These are phyloP conservation scores for Hypomontagnella monticulosa DNA, from an alignment of 495 filamentous ascomycete species.

Conservation along the genomic window DNA sequence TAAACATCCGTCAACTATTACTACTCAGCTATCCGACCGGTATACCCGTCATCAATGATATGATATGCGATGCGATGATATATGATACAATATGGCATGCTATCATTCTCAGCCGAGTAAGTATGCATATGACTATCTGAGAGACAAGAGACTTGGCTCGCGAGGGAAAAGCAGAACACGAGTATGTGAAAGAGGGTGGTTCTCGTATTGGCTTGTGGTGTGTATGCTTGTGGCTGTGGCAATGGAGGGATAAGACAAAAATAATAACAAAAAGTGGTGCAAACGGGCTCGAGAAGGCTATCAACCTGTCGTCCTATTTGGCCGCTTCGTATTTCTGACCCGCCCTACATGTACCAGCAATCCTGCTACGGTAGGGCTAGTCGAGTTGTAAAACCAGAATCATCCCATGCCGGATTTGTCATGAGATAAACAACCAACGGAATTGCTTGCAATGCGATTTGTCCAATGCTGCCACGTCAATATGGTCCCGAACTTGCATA, in stretches of 20 bases:
- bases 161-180: not conserved
- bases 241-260: conserved; percentile 24
- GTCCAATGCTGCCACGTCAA: conserved; percentile 30
- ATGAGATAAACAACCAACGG: conserved; percentile 33
- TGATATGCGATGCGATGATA: not conserved
- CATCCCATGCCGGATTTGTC: conserved; percentile 40
- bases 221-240: conserved; percentile 36
- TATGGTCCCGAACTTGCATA: conserved; percentile 29
- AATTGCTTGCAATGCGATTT: conserved; percentile 23
- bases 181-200: conserved; percentile 8
- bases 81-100: no score
- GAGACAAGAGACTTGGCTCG: conserved; percentile 1
- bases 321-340: conserved; percentile 41
- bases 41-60: conserved; percentile 7
- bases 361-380: conserved; percentile 28
- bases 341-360: conserved; percentile 15
- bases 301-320: conserved; percentile 35
- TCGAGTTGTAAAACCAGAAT: conserved; percentile 39
- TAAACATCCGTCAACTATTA: conserved; percentile 27
- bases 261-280: conserved; percentile 37
- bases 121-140: not conserved
- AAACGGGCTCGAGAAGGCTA: conserved; percentile 38
- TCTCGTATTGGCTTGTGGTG: conserved; percentile 34
- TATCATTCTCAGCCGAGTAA: no score
- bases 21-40: not conserved